Percentiles rank a stretch among this genome's conserved stretches.
Evolutionary conservation across 2,329 filamentous ascomycete species (phyloP).

Genomic region (Apiospora koreana): DNA sequence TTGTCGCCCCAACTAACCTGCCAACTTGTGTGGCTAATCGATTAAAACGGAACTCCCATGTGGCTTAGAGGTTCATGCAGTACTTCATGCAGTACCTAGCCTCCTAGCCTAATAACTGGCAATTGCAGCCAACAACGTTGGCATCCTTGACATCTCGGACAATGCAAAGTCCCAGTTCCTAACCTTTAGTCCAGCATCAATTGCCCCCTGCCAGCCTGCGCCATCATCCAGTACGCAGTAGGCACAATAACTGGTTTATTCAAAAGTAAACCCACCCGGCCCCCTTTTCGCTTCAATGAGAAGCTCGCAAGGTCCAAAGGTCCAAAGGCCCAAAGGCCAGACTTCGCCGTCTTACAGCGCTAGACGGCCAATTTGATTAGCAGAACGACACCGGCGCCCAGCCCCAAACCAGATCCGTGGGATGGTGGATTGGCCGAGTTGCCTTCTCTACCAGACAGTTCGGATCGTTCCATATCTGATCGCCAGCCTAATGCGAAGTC

Average conservation of each 20-base stretch:
- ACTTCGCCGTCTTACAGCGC: background rate
- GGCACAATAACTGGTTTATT: background rate
- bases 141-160: background rate
- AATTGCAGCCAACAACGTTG: background rate
- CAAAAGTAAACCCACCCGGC: background rate
- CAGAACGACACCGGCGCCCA: background rate
- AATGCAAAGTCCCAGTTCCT: background rate
- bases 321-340: background rate
- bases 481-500: background rate
- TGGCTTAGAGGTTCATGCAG: conserved; percentile 1
- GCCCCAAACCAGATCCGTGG: background rate
- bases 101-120: background rate
- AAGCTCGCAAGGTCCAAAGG: background rate
- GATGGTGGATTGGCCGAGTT: background rate
- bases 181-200: background rate
- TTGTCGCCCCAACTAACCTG: background rate
- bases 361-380: background rate
- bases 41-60: background rate
- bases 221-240: background rate
- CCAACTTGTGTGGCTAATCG: background rate
- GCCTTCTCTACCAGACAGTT: background rate
- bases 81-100: too few relatives aligned
- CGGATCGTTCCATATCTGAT: conserved; percentile 6
- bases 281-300: background rate
- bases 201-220: background rate